phyloP scores from a whole-genome alignment of 2,329 filamentous ascomycete species.

The Microdochium paspali region DNA sequence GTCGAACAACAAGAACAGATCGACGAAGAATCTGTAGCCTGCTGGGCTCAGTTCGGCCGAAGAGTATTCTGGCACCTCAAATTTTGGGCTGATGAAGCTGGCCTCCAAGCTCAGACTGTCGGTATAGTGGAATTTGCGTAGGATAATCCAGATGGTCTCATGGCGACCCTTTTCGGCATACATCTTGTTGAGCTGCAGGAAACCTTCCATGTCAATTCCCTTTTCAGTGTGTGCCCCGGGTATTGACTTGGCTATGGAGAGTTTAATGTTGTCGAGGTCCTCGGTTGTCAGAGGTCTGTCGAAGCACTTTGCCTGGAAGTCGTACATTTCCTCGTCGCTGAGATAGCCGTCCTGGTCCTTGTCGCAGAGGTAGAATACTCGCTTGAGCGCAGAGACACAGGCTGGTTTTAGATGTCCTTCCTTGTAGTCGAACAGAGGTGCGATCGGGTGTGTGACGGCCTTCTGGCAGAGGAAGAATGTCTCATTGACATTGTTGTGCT shows the following conservation, averaged over 20 bases:
- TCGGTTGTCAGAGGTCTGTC: conserved; percentile 73
- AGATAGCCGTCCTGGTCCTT: conserved; percentile 92
- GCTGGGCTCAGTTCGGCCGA: conserved; percentile 90
- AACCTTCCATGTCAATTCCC: conserved; percentile 76
- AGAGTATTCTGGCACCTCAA: conserved; percentile 85
- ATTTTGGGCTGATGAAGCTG: conserved; percentile 82
- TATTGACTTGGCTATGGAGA: conserved; percentile 64
- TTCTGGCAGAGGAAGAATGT: conserved; percentile 98
- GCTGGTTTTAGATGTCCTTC: conserved; percentile 81
- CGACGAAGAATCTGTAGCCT: conserved; percentile 95
- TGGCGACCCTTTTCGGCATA: conserved; percentile 97
- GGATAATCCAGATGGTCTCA: conserved; percentile 96
- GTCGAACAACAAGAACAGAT: conserved; percentile 89
- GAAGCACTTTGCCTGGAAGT: conserved; percentile 88
- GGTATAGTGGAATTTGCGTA: conserved; percentile 91
- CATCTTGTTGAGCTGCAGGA: conserved; percentile 85
- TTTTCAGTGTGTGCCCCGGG: conserved; percentile 52
- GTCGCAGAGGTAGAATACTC: conserved; percentile 93
- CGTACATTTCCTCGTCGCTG: conserved; percentile 81
- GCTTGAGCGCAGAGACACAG: conserved; percentile 73
- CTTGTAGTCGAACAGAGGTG: conserved; percentile 93
- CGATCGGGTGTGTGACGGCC: conserved; percentile 93
- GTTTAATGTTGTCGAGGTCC: conserved; percentile 85
- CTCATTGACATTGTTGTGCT: conserved; percentile 90
- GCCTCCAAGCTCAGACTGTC: conserved; percentile 90